phyloP scores from a whole-genome alignment of 2,329 filamentous ascomycete species.

The Monilinia laxa region DNA sequence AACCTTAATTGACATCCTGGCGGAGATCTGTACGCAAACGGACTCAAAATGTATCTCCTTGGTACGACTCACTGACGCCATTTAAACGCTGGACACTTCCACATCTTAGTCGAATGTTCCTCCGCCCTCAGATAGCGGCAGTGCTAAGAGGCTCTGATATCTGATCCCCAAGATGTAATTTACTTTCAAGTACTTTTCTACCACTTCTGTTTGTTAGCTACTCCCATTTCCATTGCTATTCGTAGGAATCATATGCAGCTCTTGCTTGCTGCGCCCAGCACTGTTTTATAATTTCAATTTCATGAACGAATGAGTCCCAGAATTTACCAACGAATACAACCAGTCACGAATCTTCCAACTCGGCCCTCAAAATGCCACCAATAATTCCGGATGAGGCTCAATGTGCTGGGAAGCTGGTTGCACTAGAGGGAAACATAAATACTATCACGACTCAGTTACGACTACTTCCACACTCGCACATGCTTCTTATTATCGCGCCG shows the following conservation, averaged over 20 bases:
- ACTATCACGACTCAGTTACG: constrained; percentile 58
- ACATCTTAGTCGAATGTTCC: neutral
- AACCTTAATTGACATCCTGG: constrained; percentile 11
- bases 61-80: constrained; percentile 10
- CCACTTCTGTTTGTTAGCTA: neutral
- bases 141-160: constrained; percentile 1
- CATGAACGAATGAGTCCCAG: neutral
- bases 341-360: neutral
- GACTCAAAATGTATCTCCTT: neutral
- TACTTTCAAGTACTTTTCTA: neutral
- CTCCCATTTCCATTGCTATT: neutral
- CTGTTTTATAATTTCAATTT: neutral
- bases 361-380: constrained; percentile 22
- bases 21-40: constrained; percentile 10
- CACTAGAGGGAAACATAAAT: constrained; percentile 58
- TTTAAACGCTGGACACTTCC: neutral
- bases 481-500: constrained; percentile 56
- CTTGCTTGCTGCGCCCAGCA: neutral
- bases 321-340: neutral
- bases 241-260: neutral
- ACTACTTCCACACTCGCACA: constrained; percentile 57
- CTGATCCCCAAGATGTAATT: neutral
- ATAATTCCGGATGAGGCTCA: constrained; percentile 1
- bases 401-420: constrained; percentile 52
- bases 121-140: constrained; percentile 1